Base-by-base conservation (phyloP, 345 rosid species). In the Eucalyptus dawsonii region DNA sequence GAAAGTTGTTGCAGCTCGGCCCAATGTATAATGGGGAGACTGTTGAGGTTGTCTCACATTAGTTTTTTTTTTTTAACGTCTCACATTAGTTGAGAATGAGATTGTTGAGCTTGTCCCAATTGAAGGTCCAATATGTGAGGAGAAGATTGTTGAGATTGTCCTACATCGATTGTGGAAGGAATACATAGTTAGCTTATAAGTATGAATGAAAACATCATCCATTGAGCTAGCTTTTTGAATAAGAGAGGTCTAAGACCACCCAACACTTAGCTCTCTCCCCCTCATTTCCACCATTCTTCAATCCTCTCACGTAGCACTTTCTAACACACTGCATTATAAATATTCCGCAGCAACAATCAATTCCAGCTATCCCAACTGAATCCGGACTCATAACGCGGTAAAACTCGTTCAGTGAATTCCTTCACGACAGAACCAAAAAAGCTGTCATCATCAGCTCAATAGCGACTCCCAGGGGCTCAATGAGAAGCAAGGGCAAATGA, bases 201-300 rank as follows among this genome's bases (percentile, higher is more conserved):
- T 19, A 53, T 19, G 4, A 50, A 51, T 0, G 1, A 19, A 19
- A 3, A 19, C 2, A 1, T 19, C 9, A 53, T 53, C 24, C 0
- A 0, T 19, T 3, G 4, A 19, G 58, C 58, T 53, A 19, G 11
- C 4, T 53, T 53, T 53, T 8, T 0, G 24, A 19, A 53, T 17
- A 17, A 53, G 58, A 19, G 56, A 53, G 56, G 22, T 3, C 3
- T 51, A 51, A 51, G 21, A 51, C 21, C 22, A 51, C 54, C 54
- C 0, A 51, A 67, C 9, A 17, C 0, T 31, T 67, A 37, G 11
- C 42, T 31, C 80, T 10, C 40, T 16, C 4, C 11, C 40, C 6
- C 4, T 21, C 27, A 19, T 37, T 76, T 37, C 0, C 83, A 19
- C 47, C 83, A 2, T 21, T 21, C 83, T 76, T 76, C 83, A 40